Evolutionary conservation across 805 yeast species (phyloP), one percentile per base, ranked within the genome.

Genomic region (Suhomyces pyralidae): DNA sequence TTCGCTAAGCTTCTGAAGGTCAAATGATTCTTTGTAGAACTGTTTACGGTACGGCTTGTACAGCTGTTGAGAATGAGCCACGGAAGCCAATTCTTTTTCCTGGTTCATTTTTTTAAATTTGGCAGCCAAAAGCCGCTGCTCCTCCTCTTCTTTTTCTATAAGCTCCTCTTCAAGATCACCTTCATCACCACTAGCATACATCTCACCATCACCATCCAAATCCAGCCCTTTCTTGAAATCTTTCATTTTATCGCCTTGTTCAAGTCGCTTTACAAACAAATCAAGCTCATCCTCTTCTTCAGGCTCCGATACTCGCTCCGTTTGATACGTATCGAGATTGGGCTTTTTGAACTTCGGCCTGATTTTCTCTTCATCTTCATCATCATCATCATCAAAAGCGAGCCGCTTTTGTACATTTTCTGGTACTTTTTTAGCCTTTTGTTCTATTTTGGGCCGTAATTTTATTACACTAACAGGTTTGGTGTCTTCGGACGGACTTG

Each of bases 21-120:
- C 86, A 3, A 71, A 77, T 1, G 87, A 81, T 56, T 84, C 90
- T 1, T 69, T 66, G 62, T 88, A 90, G 60, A 91, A 86, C 8
- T 68, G 58, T 63, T 84, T 88, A 15, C 80, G 64, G 58, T 90
- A 84, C 0, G 83, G 79, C 28, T 72, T 79, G 55, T 85, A 77
- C 2, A 70, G 67, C 10, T 78, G 67, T 46, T 64, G 61, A 40
- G 76, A 62, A 57, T 81, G 80, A 54, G 80, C 79, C 45, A 83
- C 73, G 7, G 67, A 59, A 15, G 82, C 73, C 40, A 85, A 69
- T 32, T 76, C 77, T 58, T 86, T 81, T 50, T 79, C 80, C 58
- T 79, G 73, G 59, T 74, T 76, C 48, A 73, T 79, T 20, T 76
- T 69, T 28, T 71, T 69, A 45, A 77, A 61, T 48, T 76, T 71